phyloP scores from a whole-genome alignment of 2,329 filamentous ascomycete species.

The Corynespora cassiicola region DNA sequence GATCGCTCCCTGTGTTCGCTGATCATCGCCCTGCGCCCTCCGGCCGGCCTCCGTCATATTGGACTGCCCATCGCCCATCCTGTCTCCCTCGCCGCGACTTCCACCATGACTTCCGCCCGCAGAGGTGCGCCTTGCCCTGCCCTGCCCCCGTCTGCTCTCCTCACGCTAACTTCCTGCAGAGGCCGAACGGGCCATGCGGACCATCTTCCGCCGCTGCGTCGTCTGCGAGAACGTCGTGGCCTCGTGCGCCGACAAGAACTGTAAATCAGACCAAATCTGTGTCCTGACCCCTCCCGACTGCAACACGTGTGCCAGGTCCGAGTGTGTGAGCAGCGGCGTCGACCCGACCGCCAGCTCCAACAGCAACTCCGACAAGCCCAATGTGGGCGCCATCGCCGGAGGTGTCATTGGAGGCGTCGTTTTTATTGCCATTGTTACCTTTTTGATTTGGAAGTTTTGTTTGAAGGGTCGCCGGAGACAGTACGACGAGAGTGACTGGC shows the following conservation, averaged over 20 bases:
- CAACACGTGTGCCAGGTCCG: constrained; percentile 63
- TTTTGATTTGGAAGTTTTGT: constrained; percentile 86
- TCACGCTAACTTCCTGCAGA: constrained; percentile 27
- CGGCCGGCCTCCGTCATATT: constrained; percentile 7
- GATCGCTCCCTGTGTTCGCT: constrained; percentile 5
- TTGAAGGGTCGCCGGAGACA: constrained; percentile 79
- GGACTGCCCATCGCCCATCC: constrained; percentile 9
- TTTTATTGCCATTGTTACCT: constrained; percentile 76
- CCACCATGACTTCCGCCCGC: constrained; percentile 22
- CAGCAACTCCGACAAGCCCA: constrained; percentile 55
- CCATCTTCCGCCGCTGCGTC: constrained; percentile 66
- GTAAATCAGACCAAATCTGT: constrained; percentile 62
- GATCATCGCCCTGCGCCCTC: constrained; percentile 16
- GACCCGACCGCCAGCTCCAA: constrained; percentile 39
- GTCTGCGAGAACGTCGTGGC: constrained; percentile 60
- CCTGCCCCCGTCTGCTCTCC: neutral
- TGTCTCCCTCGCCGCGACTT: constrained; percentile 6
- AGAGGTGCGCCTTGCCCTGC: constrained; percentile 16
- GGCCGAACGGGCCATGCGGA: constrained; percentile 44
- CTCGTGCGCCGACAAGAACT: constrained; percentile 62
- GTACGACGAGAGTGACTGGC: constrained; percentile 63
- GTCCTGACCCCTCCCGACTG: constrained; percentile 66
- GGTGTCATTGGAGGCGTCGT: constrained; percentile 86
- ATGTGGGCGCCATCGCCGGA: constrained; percentile 85
- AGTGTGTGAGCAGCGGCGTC: constrained; percentile 56